Conservation (phyloP, 352 stramenopile species). For the Phytophthora litchii region DNA sequence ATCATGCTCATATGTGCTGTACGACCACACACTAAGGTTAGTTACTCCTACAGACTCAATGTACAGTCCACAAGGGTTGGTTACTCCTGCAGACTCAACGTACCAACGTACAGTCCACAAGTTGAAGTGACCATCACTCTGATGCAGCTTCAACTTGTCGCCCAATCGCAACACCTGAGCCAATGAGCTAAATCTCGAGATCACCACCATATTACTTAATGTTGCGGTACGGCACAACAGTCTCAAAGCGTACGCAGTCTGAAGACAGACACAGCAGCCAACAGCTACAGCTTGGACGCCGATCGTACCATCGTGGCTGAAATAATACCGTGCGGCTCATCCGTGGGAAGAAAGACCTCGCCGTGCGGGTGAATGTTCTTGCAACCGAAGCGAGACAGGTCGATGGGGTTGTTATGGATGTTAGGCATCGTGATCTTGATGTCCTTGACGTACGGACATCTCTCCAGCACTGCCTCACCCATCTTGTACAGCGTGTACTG, state of each 20-base stretch:
- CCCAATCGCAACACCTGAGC: too few relatives aligned
- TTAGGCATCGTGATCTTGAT: slow-evolving; percentile 87
- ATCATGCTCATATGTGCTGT: too few relatives aligned
- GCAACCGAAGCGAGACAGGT: slow-evolving; percentile 82
- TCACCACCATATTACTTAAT: not conserved
- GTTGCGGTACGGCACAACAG: not conserved
- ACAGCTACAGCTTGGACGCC: slow-evolving; percentile 54
- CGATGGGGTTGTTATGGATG: slow-evolving; percentile 90
- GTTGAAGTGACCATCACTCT: too few relatives aligned
- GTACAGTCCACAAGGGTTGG: too few relatives aligned
- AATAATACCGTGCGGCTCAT: slow-evolving; percentile 90
- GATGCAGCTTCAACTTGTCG: too few relatives aligned
- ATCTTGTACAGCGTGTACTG: slow-evolving; percentile 90
- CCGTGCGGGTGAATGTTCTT: slow-evolving; percentile 89
- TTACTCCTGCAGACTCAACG: too few relatives aligned
- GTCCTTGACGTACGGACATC: slow-evolving; percentile 67
- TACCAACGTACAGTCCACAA: too few relatives aligned
- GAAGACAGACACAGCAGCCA: not conserved
- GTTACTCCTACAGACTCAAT: too few relatives aligned
- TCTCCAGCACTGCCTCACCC: slow-evolving; percentile 78
- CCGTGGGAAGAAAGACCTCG: slow-evolving; percentile 87
- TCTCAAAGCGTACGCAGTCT: too few relatives aligned
- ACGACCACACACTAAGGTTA: too few relatives aligned
- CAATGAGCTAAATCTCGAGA: too few relatives aligned
- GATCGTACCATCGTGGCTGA: slow-evolving; percentile 77